Evolutionary conservation across 2,329 filamentous ascomycete genomes (phyloP).

Genomic region (Xylariaceae sp.): DNA sequence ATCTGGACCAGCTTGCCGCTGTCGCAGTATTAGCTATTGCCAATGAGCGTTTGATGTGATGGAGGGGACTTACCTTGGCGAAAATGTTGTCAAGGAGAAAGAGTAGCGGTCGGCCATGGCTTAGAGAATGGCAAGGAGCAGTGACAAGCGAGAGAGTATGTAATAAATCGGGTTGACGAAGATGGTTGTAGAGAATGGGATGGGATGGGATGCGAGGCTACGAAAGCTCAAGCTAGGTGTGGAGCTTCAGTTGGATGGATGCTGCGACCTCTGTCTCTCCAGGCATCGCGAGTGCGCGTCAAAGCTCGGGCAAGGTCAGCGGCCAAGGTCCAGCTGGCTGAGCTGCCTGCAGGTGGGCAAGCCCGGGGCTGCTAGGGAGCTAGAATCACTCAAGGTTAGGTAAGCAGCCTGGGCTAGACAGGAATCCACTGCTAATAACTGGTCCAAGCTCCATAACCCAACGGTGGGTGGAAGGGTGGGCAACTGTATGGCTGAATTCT

Average conservation of each 20-base stretch:
- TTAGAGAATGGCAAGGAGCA: constrained; percentile 1
- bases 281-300: constrained; percentile 21
- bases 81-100: constrained; percentile 99
- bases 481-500: too few species aligned
- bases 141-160: constrained; percentile 5
- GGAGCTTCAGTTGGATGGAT: constrained; percentile 9
- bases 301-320: constrained; percentile 9
- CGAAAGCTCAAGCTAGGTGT: constrained; percentile 5
- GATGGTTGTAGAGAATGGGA: constrained; percentile 7
- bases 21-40: constrained; percentile 31
- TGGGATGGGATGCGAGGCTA: constrained; percentile 14
- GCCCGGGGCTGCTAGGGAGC: too few species aligned
- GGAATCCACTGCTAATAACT: too few species aligned
- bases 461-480: too few species aligned
- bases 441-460: too few species aligned
- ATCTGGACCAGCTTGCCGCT: constrained; percentile 99
- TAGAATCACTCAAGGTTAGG: too few species aligned
- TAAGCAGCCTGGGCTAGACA: too few species aligned
- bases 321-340: too few species aligned
- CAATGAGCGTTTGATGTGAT: constrained; percentile 32
- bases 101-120: constrained; percentile 97
- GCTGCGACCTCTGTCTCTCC: constrained; percentile 9
- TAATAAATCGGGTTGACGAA: not conserved
- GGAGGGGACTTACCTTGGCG: constrained; percentile 73
- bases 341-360: too few species aligned